Base-by-base conservation (phyloP, 2,329 filamentous ascomycete species). In the Blastomyces parvus region DNA sequence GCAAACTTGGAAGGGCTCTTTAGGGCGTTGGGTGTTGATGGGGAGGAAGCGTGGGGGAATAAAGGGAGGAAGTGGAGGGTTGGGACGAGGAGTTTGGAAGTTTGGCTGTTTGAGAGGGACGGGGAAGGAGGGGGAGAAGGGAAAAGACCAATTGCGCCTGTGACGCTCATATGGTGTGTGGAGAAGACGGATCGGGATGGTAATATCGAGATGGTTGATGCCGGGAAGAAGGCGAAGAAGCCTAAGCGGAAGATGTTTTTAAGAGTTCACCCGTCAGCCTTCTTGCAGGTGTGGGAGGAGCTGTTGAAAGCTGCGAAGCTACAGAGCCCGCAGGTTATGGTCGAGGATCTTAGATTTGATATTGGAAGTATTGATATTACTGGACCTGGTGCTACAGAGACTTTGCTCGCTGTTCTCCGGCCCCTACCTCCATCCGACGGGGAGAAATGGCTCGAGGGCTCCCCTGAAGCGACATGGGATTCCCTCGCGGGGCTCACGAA, bases 191-290 rank as follows among this genome's bases (percentile, higher is more conserved):
- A 17, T 25, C 71, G 65, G 25, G 33, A 64, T 5, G 71, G 74
- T 60, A 73, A 76, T 63, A 70, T 74, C 48, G 71, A 76, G 62
- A 77, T 78, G 76, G 63, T 67, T 8, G 72, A 74, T 67, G 69
- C 67, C 9, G 66, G 65, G 48, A 65, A 62, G 25, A 65, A 69
- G 2, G 67, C 68, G 44, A 67, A 74, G 76, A 73, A 74, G 63
- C 64, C 71, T 27, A 82, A 78, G 69, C 79, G 81, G 60, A 82
- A 81, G 65, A 72, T 90, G 0, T 85, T 93, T 63, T 75, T 97
- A 60, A 83, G 92, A 62, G 78, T 93, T 1, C 93, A 97, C 73
- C 94, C 94, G 1, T 88, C 91, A 25, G 88, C 88, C 75, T 77
- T 89, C 70, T 72, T 86, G 57, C 82, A 86, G 64, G 71, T 87